Conservation (phyloP, 495 filamentous ascomycete species). For the Xylaria grammica region DNA sequence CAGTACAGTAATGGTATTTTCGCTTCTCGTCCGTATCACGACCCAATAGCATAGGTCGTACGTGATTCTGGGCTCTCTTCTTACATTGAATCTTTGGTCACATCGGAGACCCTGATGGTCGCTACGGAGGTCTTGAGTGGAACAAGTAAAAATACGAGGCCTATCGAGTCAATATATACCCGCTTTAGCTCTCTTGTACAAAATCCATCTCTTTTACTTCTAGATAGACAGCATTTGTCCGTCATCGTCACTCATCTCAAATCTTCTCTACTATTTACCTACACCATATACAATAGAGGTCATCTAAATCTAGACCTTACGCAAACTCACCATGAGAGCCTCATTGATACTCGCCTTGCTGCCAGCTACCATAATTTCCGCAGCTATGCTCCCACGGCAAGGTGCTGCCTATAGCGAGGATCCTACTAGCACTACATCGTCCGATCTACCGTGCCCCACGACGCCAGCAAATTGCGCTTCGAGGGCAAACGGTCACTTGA, state of each 20-base stretch:
- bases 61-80: background rate
- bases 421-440: constrained; percentile 8
- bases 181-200: background rate
- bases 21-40: background rate
- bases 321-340: constrained; percentile 14
- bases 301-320: no score
- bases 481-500: constrained; percentile 6
- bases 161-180: background rate
- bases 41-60: constrained; percentile 4
- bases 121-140: background rate
- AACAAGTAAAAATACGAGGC: background rate
- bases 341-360: constrained; percentile 17
- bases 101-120: background rate
- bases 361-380: constrained; percentile 10
- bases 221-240: background rate
- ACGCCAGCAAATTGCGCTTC: constrained; percentile 18
- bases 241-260: background rate
- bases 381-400: constrained; percentile 15
- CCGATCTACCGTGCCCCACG: constrained; percentile 17
- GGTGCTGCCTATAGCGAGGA: background rate
- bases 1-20: background rate
- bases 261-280: no score
- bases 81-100: background rate
- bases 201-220: background rate
- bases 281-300: no score